Percentiles rank a stretch among this genome's conserved stretches.
Evolutionary conservation across 2,329 filamentous ascomycete species (phyloP).

Genomic region (Clarireedia sp.): DNA sequence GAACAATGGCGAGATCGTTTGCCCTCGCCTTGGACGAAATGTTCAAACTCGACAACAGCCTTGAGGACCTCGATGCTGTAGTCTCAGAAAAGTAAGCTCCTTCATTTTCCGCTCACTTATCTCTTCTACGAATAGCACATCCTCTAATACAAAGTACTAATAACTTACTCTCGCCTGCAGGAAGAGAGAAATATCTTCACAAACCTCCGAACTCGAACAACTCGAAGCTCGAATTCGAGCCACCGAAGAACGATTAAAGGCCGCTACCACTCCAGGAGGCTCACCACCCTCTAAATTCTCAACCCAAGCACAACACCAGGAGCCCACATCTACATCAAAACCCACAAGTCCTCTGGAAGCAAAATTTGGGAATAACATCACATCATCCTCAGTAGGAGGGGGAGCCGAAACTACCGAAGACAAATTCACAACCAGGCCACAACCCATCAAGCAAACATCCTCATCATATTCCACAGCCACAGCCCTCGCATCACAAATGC

Average conservation of each 20-base stretch:
- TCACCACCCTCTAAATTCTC: neutral
- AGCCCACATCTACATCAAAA: neutral
- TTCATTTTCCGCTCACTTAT: neutral
- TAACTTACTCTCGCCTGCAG: constrained; percentile 36
- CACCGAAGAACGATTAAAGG: constrained; percentile 69
- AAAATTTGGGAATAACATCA: neutral
- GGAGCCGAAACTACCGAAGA: neutral
- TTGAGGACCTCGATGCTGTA: constrained; percentile 65
- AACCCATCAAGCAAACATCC: neutral
- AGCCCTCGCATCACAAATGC: constrained; percentile 13
- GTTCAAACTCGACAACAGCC: constrained; percentile 76
- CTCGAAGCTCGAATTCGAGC: constrained; percentile 78
- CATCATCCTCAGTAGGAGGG: neutral
- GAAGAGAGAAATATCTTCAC: constrained; percentile 68
- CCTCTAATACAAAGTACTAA: neutral
- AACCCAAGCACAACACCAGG: neutral
- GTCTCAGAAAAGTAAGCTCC: constrained; percentile 66
- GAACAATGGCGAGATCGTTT: constrained; percentile 81
- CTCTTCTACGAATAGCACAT: too few relatives aligned
- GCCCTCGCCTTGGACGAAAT: constrained; percentile 79
- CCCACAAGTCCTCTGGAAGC: constrained; percentile 6
- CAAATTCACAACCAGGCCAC: constrained; percentile 1
- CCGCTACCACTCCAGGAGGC: constrained; percentile 8
- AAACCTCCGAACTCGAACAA: constrained; percentile 72
- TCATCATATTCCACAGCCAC: neutral